Conservation (phyloP, 108 stramenopile species). For the Fragilaria radians region DNA sequence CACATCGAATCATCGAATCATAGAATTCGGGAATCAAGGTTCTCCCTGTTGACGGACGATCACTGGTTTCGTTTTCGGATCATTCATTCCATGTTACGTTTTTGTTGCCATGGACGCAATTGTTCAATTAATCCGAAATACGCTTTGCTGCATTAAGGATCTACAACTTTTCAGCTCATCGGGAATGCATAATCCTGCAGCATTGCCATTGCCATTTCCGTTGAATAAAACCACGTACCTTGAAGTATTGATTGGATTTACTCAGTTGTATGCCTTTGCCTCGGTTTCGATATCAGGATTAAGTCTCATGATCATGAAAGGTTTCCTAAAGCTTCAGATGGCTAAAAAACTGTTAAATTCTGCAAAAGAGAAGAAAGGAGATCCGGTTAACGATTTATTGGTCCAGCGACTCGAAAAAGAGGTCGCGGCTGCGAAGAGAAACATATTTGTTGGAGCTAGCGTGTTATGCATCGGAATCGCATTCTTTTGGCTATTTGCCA, state of each 20-base stretch:
- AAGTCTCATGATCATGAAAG: slow-evolving; percentile 33
- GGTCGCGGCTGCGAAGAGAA: slow-evolving; percentile 39
- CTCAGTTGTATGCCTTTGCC: slow-evolving; percentile 71
- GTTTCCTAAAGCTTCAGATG: slow-evolving; percentile 5
- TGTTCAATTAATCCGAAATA: slow-evolving; percentile 79
- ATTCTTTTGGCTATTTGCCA: slow-evolving; percentile 81
- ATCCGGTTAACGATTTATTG: slow-evolving; percentile 4
- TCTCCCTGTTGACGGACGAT: no score
- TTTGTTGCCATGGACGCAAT: slow-evolving; percentile 77
- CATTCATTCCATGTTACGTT: no score
- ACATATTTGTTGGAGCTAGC: slow-evolving; percentile 44
- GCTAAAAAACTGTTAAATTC: not conserved
- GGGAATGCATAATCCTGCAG: slow-evolving; percentile 56
- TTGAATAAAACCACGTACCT: slow-evolving; percentile 75
- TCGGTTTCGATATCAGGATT: slow-evolving; percentile 39
- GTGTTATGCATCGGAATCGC: slow-evolving; percentile 56
- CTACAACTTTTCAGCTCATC: slow-evolving; percentile 38
- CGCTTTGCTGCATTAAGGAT: slow-evolving; percentile 77
- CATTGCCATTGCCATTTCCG: slow-evolving; percentile 50
- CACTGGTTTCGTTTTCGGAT: no score
- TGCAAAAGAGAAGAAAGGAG: slow-evolving; percentile 10
- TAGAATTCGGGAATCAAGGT: no score
- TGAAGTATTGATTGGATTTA: slow-evolving; percentile 67
- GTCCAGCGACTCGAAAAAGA: slow-evolving; percentile 41
- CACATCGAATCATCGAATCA: no score